Percentiles rank a stretch among this genome's conserved stretches.
Conservation (phyloP, 495 filamentous ascomycete genomes). For the Trichocladium antarcticum region DNA sequence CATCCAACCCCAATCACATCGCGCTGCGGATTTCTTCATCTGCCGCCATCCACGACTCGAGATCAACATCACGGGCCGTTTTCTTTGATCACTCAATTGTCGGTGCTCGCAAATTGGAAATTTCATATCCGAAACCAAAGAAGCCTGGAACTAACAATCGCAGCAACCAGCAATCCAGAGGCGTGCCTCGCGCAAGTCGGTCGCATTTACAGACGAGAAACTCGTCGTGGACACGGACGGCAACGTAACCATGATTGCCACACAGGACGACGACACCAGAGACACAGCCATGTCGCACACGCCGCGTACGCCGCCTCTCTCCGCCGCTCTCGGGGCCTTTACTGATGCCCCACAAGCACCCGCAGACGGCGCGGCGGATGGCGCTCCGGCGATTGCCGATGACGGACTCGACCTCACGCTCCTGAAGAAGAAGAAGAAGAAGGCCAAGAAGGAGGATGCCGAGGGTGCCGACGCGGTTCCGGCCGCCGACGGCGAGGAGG, state of each 20-base stretch:
- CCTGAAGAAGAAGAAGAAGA: constrained; percentile 68
- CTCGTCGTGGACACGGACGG: constrained; percentile 79
- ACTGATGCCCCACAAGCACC: constrained; percentile 41
- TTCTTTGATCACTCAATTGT: not conserved
- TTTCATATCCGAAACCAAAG: not conserved
- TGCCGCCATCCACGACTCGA: not conserved
- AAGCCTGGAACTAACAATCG: constrained; percentile 21
- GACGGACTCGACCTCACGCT: constrained; percentile 37
- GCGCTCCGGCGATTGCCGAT: constrained; percentile 48
- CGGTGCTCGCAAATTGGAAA: not conserved
- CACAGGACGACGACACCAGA: constrained; percentile 51
- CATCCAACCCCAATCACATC: not conserved
- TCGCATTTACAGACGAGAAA: constrained; percentile 76
- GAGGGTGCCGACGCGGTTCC: constrained; percentile 39
- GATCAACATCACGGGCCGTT: not conserved
- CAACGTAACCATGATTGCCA: constrained; percentile 53
- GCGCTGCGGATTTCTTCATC: not conserved
- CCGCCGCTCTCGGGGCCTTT: constrained; percentile 39
- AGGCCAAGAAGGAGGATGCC: constrained; percentile 63
- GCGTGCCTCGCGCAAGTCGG: constrained; percentile 61
- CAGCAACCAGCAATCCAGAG: constrained; percentile 41
- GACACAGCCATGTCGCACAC: constrained; percentile 63
- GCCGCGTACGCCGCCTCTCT: constrained; percentile 48
- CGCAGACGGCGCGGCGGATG: constrained; percentile 47
- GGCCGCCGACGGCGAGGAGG: constrained; percentile 20